A percentile compares a stretch with the other conserved stretches of the same genome.
Evolutionary conservation across 768 basidiomycete genomes (phyloP).

Genomic region (Boletus subcaerulescens): DNA sequence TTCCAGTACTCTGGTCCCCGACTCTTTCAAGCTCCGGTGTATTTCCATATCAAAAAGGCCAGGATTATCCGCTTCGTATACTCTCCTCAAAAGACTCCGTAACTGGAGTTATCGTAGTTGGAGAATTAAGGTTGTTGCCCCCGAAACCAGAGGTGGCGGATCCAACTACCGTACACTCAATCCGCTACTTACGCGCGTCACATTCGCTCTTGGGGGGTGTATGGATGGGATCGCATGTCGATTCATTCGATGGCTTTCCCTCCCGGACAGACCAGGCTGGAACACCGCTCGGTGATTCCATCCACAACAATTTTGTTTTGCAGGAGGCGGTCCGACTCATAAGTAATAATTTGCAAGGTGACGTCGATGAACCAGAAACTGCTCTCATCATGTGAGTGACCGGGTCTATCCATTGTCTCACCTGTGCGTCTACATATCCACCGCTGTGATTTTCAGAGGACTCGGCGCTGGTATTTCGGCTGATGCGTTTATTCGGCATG

Average conservation of each 20-base stretch:
- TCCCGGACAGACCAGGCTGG: constrained; percentile 51
- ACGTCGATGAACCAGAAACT: constrained; percentile 41
- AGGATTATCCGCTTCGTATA: constrained; percentile 56
- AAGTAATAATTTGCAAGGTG: constrained; percentile 44
- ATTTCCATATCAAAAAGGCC: constrained; percentile 46
- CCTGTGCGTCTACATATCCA: constrained; percentile 1
- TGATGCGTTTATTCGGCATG: constrained; percentile 66
- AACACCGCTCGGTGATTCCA: constrained; percentile 64
- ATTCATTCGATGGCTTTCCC: constrained; percentile 39
- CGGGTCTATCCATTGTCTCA: constrained; percentile 1
- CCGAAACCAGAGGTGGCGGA: constrained; percentile 30
- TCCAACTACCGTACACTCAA: constrained; percentile 40
- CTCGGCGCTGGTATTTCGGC: constrained; percentile 85
- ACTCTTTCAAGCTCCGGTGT: constrained; percentile 54
- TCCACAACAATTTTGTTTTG: constrained; percentile 80
- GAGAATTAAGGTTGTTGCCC: constrained; percentile 49
- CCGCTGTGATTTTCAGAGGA: constrained; percentile 51
- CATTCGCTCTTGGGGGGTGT: constrained; percentile 71
- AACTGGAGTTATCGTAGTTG: constrained; percentile 85
- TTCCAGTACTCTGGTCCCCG: constrained; percentile 47
- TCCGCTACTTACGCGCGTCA: constrained; percentile 60
- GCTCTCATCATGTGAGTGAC: constrained; percentile 68
- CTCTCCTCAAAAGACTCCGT: constrained; percentile 63
- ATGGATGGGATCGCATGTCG: constrained; percentile 64
- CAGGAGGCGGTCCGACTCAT: constrained; percentile 84